Conservation (phyloP, 257 asterid genomes). For the Linaria vulgaris region DNA sequence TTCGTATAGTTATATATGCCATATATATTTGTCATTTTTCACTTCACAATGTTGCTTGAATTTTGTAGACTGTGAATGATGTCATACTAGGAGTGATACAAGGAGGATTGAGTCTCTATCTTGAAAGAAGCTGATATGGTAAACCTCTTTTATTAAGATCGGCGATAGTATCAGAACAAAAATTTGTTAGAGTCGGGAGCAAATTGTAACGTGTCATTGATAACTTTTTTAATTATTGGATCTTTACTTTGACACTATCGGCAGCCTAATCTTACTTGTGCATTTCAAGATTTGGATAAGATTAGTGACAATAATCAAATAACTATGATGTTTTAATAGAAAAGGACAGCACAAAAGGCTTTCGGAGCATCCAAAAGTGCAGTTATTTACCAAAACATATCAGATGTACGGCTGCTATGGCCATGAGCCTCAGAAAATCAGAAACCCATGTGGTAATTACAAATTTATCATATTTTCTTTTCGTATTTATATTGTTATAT, state of each 20-base stretch:
- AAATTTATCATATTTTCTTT: no score
- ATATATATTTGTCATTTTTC: neutral
- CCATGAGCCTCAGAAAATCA: conserved; percentile 6
- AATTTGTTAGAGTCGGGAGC: no score
- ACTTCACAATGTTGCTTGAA: neutral
- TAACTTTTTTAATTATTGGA: no score
- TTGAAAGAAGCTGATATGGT: conserved; percentile 15
- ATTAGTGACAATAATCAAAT: no score
- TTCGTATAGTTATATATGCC: neutral
- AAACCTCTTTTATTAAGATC: no score
- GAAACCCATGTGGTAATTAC: neutral
- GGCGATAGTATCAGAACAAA: no score
- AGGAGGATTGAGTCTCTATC: conserved; percentile 7
- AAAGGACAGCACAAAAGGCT: conserved; percentile 8
- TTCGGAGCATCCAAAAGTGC: conserved; percentile 3
- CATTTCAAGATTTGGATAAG: no score
- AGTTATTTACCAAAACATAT: conserved; percentile 7
- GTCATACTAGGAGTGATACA: conserved; percentile 10
- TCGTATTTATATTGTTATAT: no score
- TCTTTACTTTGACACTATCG: no score
- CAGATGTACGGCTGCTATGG: neutral
- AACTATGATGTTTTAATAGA: neutral
- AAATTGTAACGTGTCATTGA: no score
- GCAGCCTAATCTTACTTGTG: no score
- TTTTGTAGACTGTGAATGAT: conserved; percentile 10